Base-by-base conservation (phyloP, 2,329 filamentous ascomycete species). In the Chaetomium strumarium region DNA sequence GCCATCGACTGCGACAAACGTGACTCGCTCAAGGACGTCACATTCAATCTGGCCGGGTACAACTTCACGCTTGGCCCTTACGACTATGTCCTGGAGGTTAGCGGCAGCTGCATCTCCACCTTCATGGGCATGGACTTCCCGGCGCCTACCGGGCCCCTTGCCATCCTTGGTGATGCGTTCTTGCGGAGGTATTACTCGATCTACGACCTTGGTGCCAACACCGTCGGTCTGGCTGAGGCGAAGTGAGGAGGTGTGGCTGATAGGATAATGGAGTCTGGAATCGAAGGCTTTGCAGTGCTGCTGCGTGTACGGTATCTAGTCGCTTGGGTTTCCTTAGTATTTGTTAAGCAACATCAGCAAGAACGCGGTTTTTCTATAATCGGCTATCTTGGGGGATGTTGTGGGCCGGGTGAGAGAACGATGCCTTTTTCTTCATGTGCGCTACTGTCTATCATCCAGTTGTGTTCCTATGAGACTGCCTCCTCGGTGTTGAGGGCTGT, bases 71-170 rank as follows among this genome's bases (percentile, higher is more conserved):
- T 99, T 63, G 77, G 79, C 52, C 76, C 93, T 14, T 86, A 86
- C 60, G 93, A 99, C 76, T 99, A 99, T 77, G 91, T 96, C 63
- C 84, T 99, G 38, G 91, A 99, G 74, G 83, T 96, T 40, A 88
- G 91, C 68, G 93, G 92, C 63, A 92, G 86, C 69, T 99, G 93
- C 74, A 96, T 99, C 72, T 96, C 90, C 58, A 88, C 90, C 63
- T 96, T 99, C 76, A 95, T 95, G 84, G 91, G 90, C 64, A 95
- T 97, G 85, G 93, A 91, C 70, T 84, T 90, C 75, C 86, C 90
- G 52, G 87, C 85, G 67, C 90, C 90, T 37, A 85, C 87, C 55
- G 92, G 93, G 43, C 93, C 93, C 62, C 83, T 99, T 60, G 91
- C 90, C 57, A 99, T 99, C 60, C 84, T 99, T 24, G 93, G 93